phyloP scores from a whole-genome alignment of 2,329 filamentous ascomycete genomes.

The Triangularia setosa region DNA sequence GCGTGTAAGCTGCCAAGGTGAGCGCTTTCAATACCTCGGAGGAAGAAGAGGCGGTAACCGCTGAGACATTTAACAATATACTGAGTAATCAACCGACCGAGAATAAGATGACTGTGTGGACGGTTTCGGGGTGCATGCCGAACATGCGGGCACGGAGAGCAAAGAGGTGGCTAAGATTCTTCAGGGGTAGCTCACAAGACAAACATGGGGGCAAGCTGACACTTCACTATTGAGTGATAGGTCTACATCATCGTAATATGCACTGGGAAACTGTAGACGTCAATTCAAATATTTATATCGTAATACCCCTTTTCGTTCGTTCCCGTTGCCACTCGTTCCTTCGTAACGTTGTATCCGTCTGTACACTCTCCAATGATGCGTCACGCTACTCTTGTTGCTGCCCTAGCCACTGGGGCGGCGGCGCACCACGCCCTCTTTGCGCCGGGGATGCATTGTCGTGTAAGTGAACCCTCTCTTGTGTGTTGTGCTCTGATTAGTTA shows the following conservation, averaged over 20 bases:
- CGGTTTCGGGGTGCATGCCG: neutral
- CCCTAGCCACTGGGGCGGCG: neutral
- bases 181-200: neutral
- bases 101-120: neutral
- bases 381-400: neutral
- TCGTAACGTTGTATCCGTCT: neutral
- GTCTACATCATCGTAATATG: neutral
- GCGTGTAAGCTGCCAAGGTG: neutral
- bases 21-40: neutral
- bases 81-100: neutral
- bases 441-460: constrained; percentile 6
- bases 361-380: neutral
- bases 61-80: neutral
- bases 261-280: neutral
- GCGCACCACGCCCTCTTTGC: constrained; percentile 2
- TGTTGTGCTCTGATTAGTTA: neutral
- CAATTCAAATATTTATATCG: neutral
- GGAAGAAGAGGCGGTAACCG: neutral
- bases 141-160: neutral
- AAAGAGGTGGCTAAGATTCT: neutral
- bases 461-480: neutral
- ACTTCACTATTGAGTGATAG: neutral
- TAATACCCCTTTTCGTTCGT: neutral
- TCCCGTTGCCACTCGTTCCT: neutral
- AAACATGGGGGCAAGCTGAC: neutral